These are phyloP conservation scores for Penicillium hordei DNA, from an alignment of 2,329 filamentous ascomycete species.

Conservation along the genomic window DNA sequence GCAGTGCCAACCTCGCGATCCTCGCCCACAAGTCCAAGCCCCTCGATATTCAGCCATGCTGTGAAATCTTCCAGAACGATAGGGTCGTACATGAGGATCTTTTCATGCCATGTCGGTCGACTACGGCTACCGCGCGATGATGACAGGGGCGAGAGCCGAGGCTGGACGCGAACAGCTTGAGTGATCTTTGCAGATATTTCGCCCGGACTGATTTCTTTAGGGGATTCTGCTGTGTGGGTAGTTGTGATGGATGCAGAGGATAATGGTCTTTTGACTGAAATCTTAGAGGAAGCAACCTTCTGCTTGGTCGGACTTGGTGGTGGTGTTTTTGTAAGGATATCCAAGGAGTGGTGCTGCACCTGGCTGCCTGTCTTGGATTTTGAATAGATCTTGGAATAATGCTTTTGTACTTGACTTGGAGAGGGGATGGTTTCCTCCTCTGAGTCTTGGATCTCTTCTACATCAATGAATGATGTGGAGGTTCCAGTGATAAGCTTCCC, in stretches of 20 bases:
- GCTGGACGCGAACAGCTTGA: slow-evolving; percentile 47
- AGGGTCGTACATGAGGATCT: slow-evolving; percentile 90
- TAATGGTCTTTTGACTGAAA: slow-evolving; percentile 1
- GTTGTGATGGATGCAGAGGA: neutral
- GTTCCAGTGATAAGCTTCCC: neutral
- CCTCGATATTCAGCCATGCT: slow-evolving; percentile 74
- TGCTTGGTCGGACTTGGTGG: slow-evolving; percentile 13
- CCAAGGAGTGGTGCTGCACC: slow-evolving; percentile 8
- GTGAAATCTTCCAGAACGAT: slow-evolving; percentile 85
- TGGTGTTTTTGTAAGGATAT: slow-evolving; percentile 14
- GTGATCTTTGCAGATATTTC: slow-evolving; percentile 52
- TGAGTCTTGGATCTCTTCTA: slow-evolving; percentile 42
- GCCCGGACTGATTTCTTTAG: slow-evolving; percentile 26
- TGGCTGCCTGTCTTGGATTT: slow-evolving; percentile 1
- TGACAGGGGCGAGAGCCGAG: slow-evolving; percentile 23
- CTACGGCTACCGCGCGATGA: slow-evolving; percentile 39
- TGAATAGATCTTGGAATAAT: slow-evolving; percentile 12
- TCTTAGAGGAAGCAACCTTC: slow-evolving; percentile 14
- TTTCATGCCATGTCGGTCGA: slow-evolving; percentile 76
- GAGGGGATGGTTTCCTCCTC: slow-evolving; percentile 38
- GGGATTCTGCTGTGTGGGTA: neutral
- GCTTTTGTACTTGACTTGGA: slow-evolving; percentile 27
- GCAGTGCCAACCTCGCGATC: slow-evolving; percentile 63
- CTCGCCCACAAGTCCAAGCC: slow-evolving; percentile 61
- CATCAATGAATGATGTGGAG: slow-evolving; percentile 22